These are phyloP conservation scores for Pleurotus eryngii DNA, from an alignment of 768 basidiomycete species.

Conservation along the genomic window DNA sequence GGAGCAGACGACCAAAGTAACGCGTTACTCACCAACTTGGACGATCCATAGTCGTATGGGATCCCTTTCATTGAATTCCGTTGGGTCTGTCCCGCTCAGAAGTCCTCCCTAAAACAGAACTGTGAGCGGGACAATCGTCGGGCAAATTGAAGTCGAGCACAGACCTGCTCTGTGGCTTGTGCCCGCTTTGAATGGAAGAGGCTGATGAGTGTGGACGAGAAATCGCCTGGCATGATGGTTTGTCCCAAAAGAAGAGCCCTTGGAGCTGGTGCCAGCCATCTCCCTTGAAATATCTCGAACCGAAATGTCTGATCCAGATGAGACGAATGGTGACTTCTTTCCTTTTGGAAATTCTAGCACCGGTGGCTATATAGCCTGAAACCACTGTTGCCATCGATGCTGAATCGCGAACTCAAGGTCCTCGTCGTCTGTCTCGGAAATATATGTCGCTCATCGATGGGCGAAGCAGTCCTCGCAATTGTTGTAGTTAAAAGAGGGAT, in stretches of 20 bases:
- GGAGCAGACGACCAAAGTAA: neutral
- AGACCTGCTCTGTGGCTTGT: constrained; percentile 38
- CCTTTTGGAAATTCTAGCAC: no score
- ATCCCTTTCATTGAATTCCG: constrained; percentile 58
- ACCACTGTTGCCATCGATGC: constrained; percentile 1
- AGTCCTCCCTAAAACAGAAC: constrained; percentile 58
- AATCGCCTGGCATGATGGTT: constrained; percentile 31
- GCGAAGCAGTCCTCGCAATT: constrained; percentile 79
- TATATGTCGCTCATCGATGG: constrained; percentile 90
- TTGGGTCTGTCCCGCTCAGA: constrained; percentile 71
- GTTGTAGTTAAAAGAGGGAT: constrained; percentile 64
- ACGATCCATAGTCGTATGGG: constrained; percentile 78
- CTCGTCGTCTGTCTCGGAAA: constrained; percentile 71
- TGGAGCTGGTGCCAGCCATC: neutral
- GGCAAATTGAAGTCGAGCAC: neutral
- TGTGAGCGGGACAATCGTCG: neutral
- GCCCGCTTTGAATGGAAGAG: constrained; percentile 32
- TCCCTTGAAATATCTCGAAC: neutral
- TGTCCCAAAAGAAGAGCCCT: neutral
- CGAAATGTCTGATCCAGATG: neutral
- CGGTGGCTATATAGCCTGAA: no score
- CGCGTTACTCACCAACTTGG: constrained; percentile 58
- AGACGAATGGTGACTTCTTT: neutral
- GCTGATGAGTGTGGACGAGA: constrained; percentile 32
- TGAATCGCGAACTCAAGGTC: constrained; percentile 40